A percentile compares a stretch with the other conserved stretches of the same genome.
phyloP scores from a whole-genome alignment of 768 basidiomycete species.

The Neoboletus magnificus region DNA sequence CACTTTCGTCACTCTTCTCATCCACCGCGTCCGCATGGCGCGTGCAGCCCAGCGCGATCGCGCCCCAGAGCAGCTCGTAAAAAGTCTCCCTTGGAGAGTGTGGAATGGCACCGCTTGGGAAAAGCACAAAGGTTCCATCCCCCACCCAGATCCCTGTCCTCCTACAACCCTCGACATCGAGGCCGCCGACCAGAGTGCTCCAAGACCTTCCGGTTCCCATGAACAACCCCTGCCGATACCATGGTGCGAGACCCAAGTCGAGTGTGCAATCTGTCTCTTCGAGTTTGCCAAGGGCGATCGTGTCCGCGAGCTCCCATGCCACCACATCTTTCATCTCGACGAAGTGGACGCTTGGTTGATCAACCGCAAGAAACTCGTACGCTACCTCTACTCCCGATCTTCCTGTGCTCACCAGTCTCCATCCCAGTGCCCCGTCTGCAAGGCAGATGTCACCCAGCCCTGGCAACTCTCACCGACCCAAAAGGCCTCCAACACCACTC shows the following conservation, averaged over 20 bases:
- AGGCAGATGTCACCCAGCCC: conserved; percentile 84
- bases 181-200: conserved; percentile 27
- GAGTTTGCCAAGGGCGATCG: conserved; percentile 85
- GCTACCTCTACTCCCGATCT: conserved; percentile 26
- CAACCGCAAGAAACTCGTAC: conserved; percentile 86
- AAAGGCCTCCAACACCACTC: conserved; percentile 7
- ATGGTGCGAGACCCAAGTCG: conserved; percentile 79
- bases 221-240: conserved; percentile 40
- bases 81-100: conserved; percentile 74
- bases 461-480: conserved; percentile 25
- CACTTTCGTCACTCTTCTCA: conserved; percentile 83
- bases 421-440: conserved; percentile 83
- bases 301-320: conserved; percentile 89
- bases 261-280: conserved; percentile 92
- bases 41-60: conserved; percentile 81
- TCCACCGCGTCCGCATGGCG: conserved; percentile 83
- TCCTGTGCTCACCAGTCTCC: conserved; percentile 7
- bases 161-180: conserved; percentile 36
- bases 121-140: conserved; percentile 51
- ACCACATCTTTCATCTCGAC: conserved; percentile 90
- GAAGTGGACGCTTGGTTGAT: conserved; percentile 94
- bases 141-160: conserved; percentile 26
- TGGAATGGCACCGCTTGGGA: conserved; percentile 83
- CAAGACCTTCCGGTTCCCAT: conserved; percentile 25
- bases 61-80: conserved; percentile 78